A percentile compares a stretch with the other conserved stretches of the same genome.
phyloP scores from a whole-genome alignment of 495 filamentous ascomycete species.

The Trichoderma reesei region DNA sequence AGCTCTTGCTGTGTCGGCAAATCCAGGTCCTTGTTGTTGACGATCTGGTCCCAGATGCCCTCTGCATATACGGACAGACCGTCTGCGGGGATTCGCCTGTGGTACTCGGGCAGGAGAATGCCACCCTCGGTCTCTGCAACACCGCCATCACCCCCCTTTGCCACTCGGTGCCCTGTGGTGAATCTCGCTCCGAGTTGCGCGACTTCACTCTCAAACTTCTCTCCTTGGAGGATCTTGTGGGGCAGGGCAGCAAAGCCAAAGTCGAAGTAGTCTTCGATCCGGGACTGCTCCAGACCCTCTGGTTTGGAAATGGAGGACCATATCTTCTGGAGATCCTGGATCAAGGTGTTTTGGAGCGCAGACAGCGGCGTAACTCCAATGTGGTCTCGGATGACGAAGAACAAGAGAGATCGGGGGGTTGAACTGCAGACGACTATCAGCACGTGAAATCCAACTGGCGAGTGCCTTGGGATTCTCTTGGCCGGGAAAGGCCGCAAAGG shows the following conservation, averaged over 20 bases:
- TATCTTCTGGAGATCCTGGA: conserved; percentile 81
- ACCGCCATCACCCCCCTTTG: conserved; percentile 42
- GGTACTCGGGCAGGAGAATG: conserved; percentile 88
- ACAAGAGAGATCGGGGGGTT: conserved; percentile 82
- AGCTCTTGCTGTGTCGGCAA: conserved; percentile 94
- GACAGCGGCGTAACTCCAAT: conserved; percentile 80
- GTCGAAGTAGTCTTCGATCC: conserved; percentile 94
- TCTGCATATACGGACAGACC: conserved; percentile 88
- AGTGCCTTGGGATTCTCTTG: neutral
- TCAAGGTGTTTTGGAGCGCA: conserved; percentile 79
- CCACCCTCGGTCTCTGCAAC: conserved; percentile 66
- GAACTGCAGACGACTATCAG: conserved; percentile 43
- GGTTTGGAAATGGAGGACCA: conserved; percentile 92
- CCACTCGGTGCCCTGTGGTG: conserved; percentile 60
- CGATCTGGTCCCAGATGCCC: conserved; percentile 95
- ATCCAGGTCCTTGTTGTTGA: conserved; percentile 96
- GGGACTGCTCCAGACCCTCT: conserved; percentile 72
- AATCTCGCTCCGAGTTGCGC: conserved; percentile 74
- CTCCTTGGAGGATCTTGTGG: conserved; percentile 91
- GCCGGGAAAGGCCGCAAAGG: neutral
- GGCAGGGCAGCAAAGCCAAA: conserved; percentile 93
- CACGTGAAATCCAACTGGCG: conserved; percentile 4
- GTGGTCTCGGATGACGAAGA: conserved; percentile 98
- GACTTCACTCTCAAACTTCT: conserved; percentile 77
- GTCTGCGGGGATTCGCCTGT: conserved; percentile 90